Conservation (phyloP, 441 rosid species). For the Populus hybrid region DNA sequence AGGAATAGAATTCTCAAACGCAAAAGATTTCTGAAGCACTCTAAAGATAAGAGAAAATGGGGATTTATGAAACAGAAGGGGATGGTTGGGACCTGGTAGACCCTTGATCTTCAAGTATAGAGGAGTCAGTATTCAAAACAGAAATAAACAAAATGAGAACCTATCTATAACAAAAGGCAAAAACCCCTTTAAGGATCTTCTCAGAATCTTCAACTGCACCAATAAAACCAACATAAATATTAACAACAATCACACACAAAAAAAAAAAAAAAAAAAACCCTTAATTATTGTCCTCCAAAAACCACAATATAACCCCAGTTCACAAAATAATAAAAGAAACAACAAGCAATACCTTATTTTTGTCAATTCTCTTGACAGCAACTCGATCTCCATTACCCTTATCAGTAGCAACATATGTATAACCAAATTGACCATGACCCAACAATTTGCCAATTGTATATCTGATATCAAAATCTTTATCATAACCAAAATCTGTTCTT, state of each 20-base stretch:
- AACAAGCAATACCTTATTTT: constrained; percentile 56
- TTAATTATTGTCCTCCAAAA: not conserved
- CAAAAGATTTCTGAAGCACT: not conserved
- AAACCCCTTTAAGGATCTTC: not conserved
- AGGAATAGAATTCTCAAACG: not conserved
- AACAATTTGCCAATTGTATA: constrained; percentile 75
- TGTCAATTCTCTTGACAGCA: constrained; percentile 91
- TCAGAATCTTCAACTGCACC: not conserved
- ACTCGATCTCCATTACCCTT: constrained; percentile 74
- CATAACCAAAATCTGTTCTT: constrained; percentile 84
- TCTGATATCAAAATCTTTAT: constrained; percentile 61
- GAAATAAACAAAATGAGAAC: not conserved
- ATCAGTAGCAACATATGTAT: constrained; percentile 81
- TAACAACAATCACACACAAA: not conserved
- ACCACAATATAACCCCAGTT: not conserved
- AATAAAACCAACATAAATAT: not conserved
- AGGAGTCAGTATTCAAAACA: not conserved
- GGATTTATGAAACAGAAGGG: not conserved
- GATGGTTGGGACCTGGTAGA: not conserved
- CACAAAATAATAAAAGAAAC: not conserved
- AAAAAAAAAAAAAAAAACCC: too few relatives aligned
- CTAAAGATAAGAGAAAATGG: not conserved
- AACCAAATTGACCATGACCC: constrained; percentile 98
- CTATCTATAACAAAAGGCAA: not conserved
- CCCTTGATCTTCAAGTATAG: too few relatives aligned